Base-by-base conservation (phyloP, 495 filamentous ascomycete genomes). In the Trypethelium eluteriae region DNA sequence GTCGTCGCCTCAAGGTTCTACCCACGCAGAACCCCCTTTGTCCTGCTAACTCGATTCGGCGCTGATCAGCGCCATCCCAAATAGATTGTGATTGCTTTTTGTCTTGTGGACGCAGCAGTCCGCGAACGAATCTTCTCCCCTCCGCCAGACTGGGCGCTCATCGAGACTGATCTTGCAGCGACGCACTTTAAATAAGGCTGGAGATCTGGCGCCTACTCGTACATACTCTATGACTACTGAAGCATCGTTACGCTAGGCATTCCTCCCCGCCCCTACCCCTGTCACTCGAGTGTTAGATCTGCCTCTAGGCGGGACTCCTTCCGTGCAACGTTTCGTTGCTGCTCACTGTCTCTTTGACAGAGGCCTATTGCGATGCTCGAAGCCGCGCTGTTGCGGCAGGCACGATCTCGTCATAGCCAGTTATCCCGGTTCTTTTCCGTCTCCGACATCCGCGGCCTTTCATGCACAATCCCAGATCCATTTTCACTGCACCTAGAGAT, bases 381-480 rank as follows among this genome's bases (percentile, higher is more conserved):
- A 7, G 7, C 32, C 14, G 5, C 32, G 25, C 53, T 36, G 7
- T 59, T 5, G 53, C 53, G 2, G 53, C 53, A 59, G 53, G 53
- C 53, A 59, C 32, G 11, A 16, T 53, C 18, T 5, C 49, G 11
- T 53, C 18, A 5, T 18, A 14, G 14, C 7, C 53, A 3, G 36
- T 10, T 59, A 6, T 32, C 5, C 18, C 36, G 53, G 53, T 32
- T 9, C 18, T 7, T 36, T 3, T 34, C 5, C 18, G 5, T 36
- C 5, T 34, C 5, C 18, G 14, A 34, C 32, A n/a, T 36, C 14
- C 18, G n/a, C 14, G 10, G 5, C 32, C 56, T 44, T 70, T 65
- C 66, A 73, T 71, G 70, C 64, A 70, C 50, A 49, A 61, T 12
- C 69, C 71, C 44, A 68, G 46, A 39, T 73, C 71, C 53, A 72